Percentiles rank a stretch among this genome's conserved stretches.
These are phyloP conservation scores for Petasospora fabianii DNA, from an alignment of 1,139 yeast species.

Conservation along the genomic window DNA sequence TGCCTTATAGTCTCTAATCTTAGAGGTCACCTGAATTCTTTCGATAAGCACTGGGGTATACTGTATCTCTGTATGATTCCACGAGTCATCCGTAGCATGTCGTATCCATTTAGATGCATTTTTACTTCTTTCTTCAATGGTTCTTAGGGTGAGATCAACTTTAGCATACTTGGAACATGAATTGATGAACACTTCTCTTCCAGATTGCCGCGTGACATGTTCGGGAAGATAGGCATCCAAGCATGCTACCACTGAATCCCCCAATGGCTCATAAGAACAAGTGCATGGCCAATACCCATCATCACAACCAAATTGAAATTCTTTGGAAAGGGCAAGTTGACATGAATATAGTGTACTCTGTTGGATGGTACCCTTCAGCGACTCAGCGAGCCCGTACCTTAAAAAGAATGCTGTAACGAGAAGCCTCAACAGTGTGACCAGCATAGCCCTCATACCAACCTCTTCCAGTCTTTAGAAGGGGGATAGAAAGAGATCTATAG, in stretches of 20 bases:
- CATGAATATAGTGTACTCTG: conserved; percentile 25
- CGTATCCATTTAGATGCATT: conserved; percentile 16
- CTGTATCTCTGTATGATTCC: conserved; percentile 10
- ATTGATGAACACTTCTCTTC: conserved; percentile 8
- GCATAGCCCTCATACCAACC: too few species aligned
- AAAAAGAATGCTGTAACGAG: too few species aligned
- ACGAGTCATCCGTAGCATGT: conserved; percentile 9
- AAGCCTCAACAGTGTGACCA: too few species aligned
- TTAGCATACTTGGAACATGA: conserved; percentile 15
- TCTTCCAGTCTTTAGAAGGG: too few species aligned
- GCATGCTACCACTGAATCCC: conserved; percentile 22
- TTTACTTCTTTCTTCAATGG: conserved; percentile 7
- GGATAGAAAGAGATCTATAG: too few species aligned
- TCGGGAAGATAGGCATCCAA: conserved; percentile 19
- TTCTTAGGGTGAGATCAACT: conserved; percentile 8
- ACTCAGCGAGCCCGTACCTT: conserved; percentile 15
- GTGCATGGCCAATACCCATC: conserved; percentile 18
- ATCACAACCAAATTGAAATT: conserved; percentile 20
- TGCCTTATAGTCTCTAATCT: conserved; percentile 24
- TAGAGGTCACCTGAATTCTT: conserved; percentile 8
- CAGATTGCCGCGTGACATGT: conserved; percentile 1
- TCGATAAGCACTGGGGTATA: conserved; percentile 18
- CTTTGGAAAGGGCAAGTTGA: conserved; percentile 16
- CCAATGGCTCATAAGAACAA: conserved; percentile 20
- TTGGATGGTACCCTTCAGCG: conserved; percentile 21